phyloP scores from a whole-genome alignment of 1,284 basidiomycete genomes.

The Jaminaea rosea region DNA sequence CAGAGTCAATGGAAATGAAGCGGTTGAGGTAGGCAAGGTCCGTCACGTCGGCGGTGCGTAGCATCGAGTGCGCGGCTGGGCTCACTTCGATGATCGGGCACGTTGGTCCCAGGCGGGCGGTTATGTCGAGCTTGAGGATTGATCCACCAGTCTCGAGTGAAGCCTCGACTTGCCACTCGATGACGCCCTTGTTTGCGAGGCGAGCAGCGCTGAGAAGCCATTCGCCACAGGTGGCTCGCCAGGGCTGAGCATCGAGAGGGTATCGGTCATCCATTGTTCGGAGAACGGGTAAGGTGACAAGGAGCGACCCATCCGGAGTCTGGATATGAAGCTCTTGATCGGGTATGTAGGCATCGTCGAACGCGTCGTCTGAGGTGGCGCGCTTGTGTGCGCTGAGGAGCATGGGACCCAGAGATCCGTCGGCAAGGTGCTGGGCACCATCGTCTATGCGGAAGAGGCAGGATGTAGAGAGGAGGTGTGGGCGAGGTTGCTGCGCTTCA shows the following conservation, averaged over 20 bases:
- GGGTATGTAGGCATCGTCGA: too few relatives aligned
- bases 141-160: not conserved
- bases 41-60: not conserved
- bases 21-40: not conserved
- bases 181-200: not conserved
- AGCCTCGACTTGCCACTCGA: not conserved
- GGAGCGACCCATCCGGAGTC: too few relatives aligned
- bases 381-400: too few relatives aligned
- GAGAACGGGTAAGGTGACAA: too few relatives aligned
- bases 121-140: not conserved
- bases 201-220: not conserved
- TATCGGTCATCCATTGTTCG: too few relatives aligned
- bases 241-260: not conserved
- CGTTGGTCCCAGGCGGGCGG: not conserved
- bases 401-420: too few relatives aligned
- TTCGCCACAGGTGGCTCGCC: not conserved
- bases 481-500: not conserved
- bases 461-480: not conserved
- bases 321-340: too few relatives aligned
- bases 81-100: not conserved
- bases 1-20: not conserved
- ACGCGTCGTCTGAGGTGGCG: too few relatives aligned
- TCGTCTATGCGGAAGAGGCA: not conserved
- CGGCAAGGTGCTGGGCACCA: too few relatives aligned
- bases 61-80: not conserved